A percentile compares a stretch with the other conserved stretches of the same genome.
phyloP scores from a whole-genome alignment of 164 flowering plant species.

The Saururus chinensis region DNA sequence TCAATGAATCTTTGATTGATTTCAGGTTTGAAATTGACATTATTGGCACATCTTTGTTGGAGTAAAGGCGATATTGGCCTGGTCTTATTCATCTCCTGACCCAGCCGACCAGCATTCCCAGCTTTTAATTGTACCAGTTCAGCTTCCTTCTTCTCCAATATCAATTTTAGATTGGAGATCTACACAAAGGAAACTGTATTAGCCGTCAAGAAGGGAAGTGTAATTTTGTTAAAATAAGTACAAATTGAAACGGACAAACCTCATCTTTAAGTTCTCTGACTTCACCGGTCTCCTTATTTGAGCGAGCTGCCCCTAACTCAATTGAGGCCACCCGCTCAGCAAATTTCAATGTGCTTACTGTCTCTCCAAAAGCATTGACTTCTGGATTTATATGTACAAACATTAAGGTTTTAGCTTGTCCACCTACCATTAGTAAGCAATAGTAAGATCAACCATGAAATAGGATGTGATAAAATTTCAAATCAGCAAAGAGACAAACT shows the following conservation, averaged over 20 bases:
- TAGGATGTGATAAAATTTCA: no score
- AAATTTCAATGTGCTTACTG: constrained; percentile 85
- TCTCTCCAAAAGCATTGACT: constrained; percentile 65
- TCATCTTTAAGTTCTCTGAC: constrained; percentile 69
- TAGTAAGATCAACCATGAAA: background rate
- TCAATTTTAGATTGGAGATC: constrained; percentile 54
- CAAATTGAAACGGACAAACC: constrained; percentile 24
- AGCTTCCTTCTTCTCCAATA: constrained; percentile 61
- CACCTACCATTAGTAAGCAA: constrained; percentile 36
- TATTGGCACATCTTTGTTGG: constrained; percentile 30
- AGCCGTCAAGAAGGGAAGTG: background rate
- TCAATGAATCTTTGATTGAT: constrained; percentile 23
- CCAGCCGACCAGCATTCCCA: constrained; percentile 15
- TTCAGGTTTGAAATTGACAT: constrained; percentile 34
- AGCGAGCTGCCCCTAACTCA: constrained; percentile 83
- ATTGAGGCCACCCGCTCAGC: constrained; percentile 85
- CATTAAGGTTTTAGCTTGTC: constrained; percentile 94
- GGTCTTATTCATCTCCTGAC: constrained; percentile 25
- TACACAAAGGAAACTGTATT: constrained; percentile 10
- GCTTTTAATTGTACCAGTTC: constrained; percentile 53
- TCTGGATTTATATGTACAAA: constrained; percentile 92
- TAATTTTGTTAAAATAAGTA: background rate
- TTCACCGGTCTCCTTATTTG: constrained; percentile 77
- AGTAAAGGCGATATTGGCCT: constrained; percentile 54
- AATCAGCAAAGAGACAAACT: no score